Evolutionary conservation across 2,329 filamentous ascomycete species (phyloP).

Genomic region (Scedosporium boydii): DNA sequence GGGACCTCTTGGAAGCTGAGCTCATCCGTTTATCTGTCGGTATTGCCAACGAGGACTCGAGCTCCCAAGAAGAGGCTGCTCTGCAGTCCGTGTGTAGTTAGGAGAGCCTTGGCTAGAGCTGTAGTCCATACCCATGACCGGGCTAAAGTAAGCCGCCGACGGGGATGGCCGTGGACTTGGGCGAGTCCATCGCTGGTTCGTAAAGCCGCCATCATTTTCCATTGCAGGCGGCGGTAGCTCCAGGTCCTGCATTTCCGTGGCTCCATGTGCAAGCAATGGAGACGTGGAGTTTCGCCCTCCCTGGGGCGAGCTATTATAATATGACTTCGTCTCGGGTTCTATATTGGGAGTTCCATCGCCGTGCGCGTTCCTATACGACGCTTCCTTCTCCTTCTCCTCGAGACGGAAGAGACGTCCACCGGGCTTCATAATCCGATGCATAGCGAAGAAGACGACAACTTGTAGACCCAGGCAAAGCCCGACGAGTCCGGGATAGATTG

Average conservation of each 20-base stretch:
- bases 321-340: background rate
- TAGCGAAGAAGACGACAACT: constrained; percentile 7
- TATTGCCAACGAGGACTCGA: too few relatives aligned
- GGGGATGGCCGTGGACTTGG: too few relatives aligned
- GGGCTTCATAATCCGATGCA: constrained; percentile 9
- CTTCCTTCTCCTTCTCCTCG: constrained; percentile 9
- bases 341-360: constrained; percentile 7
- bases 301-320: background rate
- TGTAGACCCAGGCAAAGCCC: constrained; percentile 8
- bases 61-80: too few relatives aligned
- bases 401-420: constrained; percentile 9
- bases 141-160: too few relatives aligned
- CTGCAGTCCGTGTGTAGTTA: too few relatives aligned
- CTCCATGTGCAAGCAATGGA: background rate
- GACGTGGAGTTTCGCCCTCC: background rate
- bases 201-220: background rate
- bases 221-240: background rate
- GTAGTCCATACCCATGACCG: too few relatives aligned
- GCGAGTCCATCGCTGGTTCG: too few relatives aligned
- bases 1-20: too few relatives aligned
- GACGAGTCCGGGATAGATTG: constrained; percentile 9
- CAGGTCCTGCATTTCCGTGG: background rate
- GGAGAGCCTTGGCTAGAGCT: too few relatives aligned
- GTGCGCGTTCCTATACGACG: constrained; percentile 14
- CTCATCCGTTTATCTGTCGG: too few relatives aligned